phyloP scores from a whole-genome alignment of 305 asterid genomes.

The Fraxinus angustifolia region DNA sequence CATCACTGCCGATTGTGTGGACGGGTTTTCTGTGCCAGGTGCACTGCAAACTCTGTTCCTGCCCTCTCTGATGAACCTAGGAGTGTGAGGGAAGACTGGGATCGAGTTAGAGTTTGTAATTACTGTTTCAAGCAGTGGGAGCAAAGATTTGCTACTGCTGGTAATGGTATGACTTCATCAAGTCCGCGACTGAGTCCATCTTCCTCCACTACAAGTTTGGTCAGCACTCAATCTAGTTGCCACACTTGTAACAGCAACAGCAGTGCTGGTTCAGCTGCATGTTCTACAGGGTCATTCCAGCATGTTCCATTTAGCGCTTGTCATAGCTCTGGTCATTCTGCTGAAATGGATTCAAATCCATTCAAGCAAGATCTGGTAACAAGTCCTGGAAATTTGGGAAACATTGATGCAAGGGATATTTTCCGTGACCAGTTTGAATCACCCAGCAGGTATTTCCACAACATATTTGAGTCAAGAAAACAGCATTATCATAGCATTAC shows the following conservation, averaged over 20 bases:
- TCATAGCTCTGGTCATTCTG: conserved; percentile 40
- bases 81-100: conserved; percentile 52
- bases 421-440: conserved; percentile 40
- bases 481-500: conserved; percentile 18
- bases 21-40: conserved; percentile 73
- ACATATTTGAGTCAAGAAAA: conserved; percentile 15
- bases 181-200: conserved; percentile 57
- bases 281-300: conserved; percentile 60
- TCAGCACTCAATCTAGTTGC: conserved; percentile 65
- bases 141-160: conserved; percentile 42
- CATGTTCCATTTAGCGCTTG: conserved; percentile 49
- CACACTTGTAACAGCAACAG: conserved; percentile 61
- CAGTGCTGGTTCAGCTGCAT: conserved; percentile 61
- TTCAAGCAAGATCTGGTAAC: conserved; percentile 34
- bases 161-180: conserved; percentile 36
- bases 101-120: conserved; percentile 67
- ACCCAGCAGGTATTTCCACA: conserved; percentile 52
- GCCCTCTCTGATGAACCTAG: conserved; percentile 50
- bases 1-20: conserved; percentile 86
- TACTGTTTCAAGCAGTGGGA: conserved; percentile 78
- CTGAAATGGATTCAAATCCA: conserved; percentile 42
- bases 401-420: conserved; percentile 39
- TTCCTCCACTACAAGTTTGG: conserved; percentile 67
- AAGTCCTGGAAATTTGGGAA: conserved; percentile 36
- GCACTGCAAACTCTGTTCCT: conserved; percentile 61